Percentiles rank a stretch among this genome's conserved stretches.
Conservation (phyloP, 2,329 filamentous ascomycete genomes). For the Spiromastix sp. region DNA sequence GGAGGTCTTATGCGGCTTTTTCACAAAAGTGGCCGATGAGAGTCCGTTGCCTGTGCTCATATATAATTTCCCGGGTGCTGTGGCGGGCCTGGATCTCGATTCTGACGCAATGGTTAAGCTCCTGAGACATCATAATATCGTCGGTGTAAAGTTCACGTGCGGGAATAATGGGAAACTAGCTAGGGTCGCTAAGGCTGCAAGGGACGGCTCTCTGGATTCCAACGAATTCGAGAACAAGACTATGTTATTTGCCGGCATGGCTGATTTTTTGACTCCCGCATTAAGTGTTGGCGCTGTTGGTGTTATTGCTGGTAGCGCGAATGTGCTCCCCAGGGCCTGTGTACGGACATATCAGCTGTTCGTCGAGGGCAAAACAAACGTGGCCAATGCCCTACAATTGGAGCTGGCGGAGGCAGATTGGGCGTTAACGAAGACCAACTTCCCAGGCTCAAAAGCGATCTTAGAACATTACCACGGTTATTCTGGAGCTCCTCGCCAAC, state of each 20-base stretch:
- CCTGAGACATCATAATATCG: constrained; percentile 52
- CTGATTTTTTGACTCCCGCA: constrained; percentile 62
- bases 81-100: constrained; percentile 56
- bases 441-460: not conserved
- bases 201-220: constrained; percentile 22
- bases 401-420: not conserved
- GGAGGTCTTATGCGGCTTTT: constrained; percentile 52
- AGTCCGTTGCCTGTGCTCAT: constrained; percentile 55
- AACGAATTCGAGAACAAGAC: too few relatives aligned
- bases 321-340: constrained; percentile 57
- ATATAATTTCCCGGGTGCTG: constrained; percentile 63
- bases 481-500: not conserved
- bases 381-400: constrained; percentile 50
- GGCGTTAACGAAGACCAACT: not conserved
- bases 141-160: constrained; percentile 62
- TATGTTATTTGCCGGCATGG: constrained; percentile 59
- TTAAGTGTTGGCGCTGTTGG: constrained; percentile 59
- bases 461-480: not conserved
- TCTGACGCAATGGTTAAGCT: constrained; percentile 53
- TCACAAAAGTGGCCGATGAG: constrained; percentile 51
- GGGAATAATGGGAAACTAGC: constrained; percentile 65
- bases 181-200: constrained; percentile 44
- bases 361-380: constrained; percentile 45
- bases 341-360: constrained; percentile 50
- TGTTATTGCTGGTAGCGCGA: constrained; percentile 60